Base-by-base conservation (phyloP, 2,329 filamentous ascomycete species). In the Onygena corvina region DNA sequence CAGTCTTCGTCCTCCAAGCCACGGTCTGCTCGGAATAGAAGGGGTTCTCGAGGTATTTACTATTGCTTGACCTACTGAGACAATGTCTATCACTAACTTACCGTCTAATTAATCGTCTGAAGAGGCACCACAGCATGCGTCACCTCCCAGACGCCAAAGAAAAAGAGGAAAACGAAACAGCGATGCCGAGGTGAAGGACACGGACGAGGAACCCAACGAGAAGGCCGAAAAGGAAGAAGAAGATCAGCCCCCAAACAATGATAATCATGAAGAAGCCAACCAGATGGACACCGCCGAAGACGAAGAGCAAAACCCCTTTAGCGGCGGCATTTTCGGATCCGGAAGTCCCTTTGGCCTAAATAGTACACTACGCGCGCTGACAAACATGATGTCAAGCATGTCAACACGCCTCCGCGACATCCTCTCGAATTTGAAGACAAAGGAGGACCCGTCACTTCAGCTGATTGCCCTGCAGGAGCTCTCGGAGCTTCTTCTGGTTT, bases 391-490 rank as follows among this genome's bases (percentile, higher is more conserved):
- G 77, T 84, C 86, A 2, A 85, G 89, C 33, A 81, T 90, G 51
- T 83, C 86, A 18, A 76, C 80, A 33, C 81, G 88, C 55, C 73
- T 98, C 46, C 79, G 90, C 50, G 85, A 87, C 52, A 83, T 89
- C 47, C 70, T 90, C 53, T 75, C 70, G 65, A 86, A 82, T 58
- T 71, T 98, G 51, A 82, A 83, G 56, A 81, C 85, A 59, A 90
- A 89, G 62, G 86, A 90, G 42, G 87, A 95, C 55, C 79, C 83
- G 4, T 89, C 88, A 0, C 71, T 92, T 33, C 93, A 98, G 69
- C 74, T 94, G 57, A 88, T 95, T 60, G 92, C 90, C 23, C 71
- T 98, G 25, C 86, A 94, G 65, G 90, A 96, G 58, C 74, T 98
- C 4, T 94, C 90, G 0, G 89, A 98, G 66, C 82, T 96, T 48